Base-by-base conservation (phyloP, 2,329 filamentous ascomycete species). In the Dryadomyces sulphureus region DNA sequence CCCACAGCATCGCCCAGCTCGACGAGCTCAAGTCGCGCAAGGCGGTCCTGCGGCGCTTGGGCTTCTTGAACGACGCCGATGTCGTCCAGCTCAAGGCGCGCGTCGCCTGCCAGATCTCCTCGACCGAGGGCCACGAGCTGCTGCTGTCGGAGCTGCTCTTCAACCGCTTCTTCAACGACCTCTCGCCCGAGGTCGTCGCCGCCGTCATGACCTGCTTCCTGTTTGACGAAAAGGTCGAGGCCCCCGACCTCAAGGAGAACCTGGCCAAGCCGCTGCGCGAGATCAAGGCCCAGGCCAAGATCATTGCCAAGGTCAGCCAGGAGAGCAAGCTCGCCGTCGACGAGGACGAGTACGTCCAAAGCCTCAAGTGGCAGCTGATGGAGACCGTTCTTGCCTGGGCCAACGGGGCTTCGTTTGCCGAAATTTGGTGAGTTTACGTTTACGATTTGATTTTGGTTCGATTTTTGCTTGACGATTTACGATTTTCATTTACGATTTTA, bases 21-120 rank as follows among this genome's bases (percentile, higher is more conserved):
- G 92, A 98, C 56, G 92, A 98, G 64, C 75, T 98, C 50, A 96
- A 96, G 68, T 88, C 85, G 52, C 82, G 92, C 51, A 98, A 95
- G 69, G 83, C 92, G 54, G 92, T 98, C 5, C 74, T 98, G 25
- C 86, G 93, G 41, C 86, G 92, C 45, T 76, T 98, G 11, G 87
- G 85, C 5, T 98, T 98, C 65, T 93, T 95, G 64, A 93, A 94
- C 60, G 92, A 96, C 49, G 76, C 79, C 45, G 92, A 96, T 60
- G 89, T 98, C 1, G 89, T 98, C 8, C 84, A 96, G 66, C 76
- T 96, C 57, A 98, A 98, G 67, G 92, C 90, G 11, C 85, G 93
- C 47, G 93, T 96, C 3, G 92, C 92, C 2, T 98, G 92, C 64
- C 90, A 98, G 65, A 96, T 98, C 53, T 94, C 87, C 51, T 94